A percentile compares a stretch with the other conserved stretches of the same genome.
phyloP scores from a whole-genome alignment of 2,329 filamentous ascomycete species.

The Colletotrichum tropicicola region DNA sequence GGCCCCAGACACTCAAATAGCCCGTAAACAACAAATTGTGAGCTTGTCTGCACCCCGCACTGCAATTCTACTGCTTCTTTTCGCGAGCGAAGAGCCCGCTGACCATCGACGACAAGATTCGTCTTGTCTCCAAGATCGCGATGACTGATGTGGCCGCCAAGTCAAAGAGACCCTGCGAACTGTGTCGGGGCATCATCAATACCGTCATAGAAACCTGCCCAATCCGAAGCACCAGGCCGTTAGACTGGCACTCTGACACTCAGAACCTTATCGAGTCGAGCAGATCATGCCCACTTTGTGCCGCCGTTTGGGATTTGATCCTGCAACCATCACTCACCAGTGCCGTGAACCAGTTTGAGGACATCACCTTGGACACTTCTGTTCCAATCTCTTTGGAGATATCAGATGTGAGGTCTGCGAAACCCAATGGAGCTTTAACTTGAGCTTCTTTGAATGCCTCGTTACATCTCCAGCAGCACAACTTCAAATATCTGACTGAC shows the following conservation, averaged over 20 bases:
- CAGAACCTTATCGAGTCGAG: background rate
- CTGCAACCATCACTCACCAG: background rate
- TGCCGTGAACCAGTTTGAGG: background rate
- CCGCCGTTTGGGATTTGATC: background rate
- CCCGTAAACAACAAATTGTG: too few species aligned
- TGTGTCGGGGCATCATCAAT: background rate
- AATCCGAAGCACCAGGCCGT: background rate
- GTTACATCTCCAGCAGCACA: background rate
- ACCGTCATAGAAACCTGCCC: background rate
- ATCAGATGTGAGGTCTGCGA: background rate
- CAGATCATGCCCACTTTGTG: background rate
- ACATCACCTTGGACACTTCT: background rate
- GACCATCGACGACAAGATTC: too few species aligned
- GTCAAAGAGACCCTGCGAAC: background rate
- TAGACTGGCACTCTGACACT: background rate
- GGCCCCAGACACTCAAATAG: too few species aligned
- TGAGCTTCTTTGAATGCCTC: background rate
- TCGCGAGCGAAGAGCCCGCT: background rate
- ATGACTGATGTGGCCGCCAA: too few species aligned
- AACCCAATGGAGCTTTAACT: background rate
- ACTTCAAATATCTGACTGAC: background rate
- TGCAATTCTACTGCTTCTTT: too few species aligned
- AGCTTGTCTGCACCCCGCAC: too few species aligned
- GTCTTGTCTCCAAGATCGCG: too few species aligned
- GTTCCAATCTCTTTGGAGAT: background rate